Percentiles rank a stretch among this genome's conserved stretches.
phyloP scores from a whole-genome alignment of 2,329 filamentous ascomycete species.

The Hypocrella siamensis region DNA sequence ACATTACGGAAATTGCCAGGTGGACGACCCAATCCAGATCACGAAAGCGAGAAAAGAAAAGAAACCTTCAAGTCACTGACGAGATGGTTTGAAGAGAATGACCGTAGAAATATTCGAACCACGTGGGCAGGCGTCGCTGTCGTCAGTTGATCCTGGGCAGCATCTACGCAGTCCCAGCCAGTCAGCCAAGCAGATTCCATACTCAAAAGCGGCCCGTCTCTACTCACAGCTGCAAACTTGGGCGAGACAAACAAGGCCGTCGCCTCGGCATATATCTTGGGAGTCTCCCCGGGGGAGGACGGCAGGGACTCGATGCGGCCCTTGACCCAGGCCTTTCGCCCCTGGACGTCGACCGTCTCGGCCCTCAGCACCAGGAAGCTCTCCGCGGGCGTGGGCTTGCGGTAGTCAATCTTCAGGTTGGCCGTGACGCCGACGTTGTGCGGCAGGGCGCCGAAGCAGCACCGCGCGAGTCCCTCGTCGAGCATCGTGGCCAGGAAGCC shows the following conservation, averaged over 20 bases:
- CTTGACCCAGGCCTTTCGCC: constrained; percentile 87
- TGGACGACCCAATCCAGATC: no score
- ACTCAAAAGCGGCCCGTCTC: no score
- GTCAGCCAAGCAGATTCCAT: no score
- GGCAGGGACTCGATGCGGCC: constrained; percentile 71
- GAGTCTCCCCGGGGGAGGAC: constrained; percentile 39
- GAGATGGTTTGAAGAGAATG: no score
- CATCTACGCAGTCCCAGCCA: constrained; percentile 5
- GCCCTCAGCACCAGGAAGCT: constrained; percentile 66
- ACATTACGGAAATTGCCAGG: no score
- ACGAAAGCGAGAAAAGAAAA: no score
- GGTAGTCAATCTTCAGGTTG: constrained; percentile 70
- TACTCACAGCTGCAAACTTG: constrained; percentile 60
- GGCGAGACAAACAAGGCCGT: constrained; percentile 82
- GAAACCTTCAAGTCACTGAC: no score
- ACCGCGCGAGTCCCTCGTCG: constrained; percentile 77
- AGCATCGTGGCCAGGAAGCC: constrained; percentile 83
- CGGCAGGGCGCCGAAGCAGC: constrained; percentile 76
- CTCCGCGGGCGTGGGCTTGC: constrained; percentile 60
- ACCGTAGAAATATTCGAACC: no score
- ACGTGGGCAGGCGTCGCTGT: no score
- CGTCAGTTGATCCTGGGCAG: constrained; percentile 7
- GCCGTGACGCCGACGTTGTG: constrained; percentile 79
- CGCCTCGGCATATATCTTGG: constrained; percentile 61
- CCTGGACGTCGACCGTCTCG: constrained; percentile 71